These are phyloP conservation scores for Pseudophaeomoniella oleicola DNA, from an alignment of 2,329 filamentous ascomycete genomes.

Conservation along the genomic window DNA sequence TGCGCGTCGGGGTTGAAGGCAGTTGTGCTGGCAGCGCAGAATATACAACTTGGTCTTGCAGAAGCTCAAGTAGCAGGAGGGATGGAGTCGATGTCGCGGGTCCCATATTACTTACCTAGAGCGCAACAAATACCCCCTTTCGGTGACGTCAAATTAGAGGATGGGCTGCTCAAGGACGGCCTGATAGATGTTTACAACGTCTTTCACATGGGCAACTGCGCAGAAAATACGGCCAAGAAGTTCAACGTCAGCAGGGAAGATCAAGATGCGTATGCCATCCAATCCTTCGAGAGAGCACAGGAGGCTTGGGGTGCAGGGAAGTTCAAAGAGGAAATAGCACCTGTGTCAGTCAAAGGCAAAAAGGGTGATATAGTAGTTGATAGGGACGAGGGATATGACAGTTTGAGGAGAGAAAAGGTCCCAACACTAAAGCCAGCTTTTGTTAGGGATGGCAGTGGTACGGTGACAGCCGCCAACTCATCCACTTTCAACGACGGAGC, in stretches of 20 bases:
- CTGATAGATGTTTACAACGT: conserved; percentile 93
- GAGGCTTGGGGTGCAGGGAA: conserved; percentile 69
- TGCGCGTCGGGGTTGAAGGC: conserved; percentile 93
- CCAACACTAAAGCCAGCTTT: conserved; percentile 83
- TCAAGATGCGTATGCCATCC: conserved; percentile 83
- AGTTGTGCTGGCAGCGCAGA: conserved; percentile 77
- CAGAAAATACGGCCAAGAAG: conserved; percentile 87
- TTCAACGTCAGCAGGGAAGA: conserved; percentile 64
- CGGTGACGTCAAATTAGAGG: conserved; percentile 74
- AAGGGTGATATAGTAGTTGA: conserved; percentile 71
- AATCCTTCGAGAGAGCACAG: conserved; percentile 79
- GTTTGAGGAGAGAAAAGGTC: conserved; percentile 76
- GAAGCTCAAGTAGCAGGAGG: conserved; percentile 86
- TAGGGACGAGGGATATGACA: conserved; percentile 79
- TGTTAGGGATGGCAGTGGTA: conserved; percentile 68
- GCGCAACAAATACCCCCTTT: conserved; percentile 73
- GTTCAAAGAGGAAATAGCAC: conserved; percentile 80
- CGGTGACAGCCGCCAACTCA: conserved; percentile 87
- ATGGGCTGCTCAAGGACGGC: conserved; percentile 87
- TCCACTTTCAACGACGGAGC: conserved; percentile 93
- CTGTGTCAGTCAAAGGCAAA: conserved; percentile 68
- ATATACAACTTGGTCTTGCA: conserved; percentile 80
- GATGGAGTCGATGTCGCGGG: conserved; percentile 95
- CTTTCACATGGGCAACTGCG: conserved; percentile 96
- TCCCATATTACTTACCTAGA: conserved; percentile 79